These are phyloP conservation scores for Paramecium primaurelia DNA, from an alignment of 73 alveolate genomes.

Conservation along the genomic window DNA sequence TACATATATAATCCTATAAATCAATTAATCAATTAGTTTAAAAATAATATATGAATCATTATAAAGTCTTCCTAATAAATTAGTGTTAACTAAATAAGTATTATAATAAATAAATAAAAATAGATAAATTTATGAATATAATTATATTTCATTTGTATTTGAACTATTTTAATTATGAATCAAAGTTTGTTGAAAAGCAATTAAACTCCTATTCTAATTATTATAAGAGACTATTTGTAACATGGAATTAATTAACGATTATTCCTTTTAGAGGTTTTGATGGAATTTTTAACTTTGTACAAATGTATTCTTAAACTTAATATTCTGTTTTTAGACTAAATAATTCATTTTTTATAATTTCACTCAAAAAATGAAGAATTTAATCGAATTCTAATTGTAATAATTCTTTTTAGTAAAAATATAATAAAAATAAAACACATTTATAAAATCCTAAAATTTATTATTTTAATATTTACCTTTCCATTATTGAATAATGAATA, in stretches of 20 bases:
- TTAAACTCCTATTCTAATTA: neutral
- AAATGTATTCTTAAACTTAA: neutral
- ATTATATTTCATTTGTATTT: neutral
- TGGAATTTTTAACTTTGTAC: neutral
- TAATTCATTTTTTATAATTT: slow-evolving; percentile 41
- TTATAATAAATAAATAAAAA: neutral
- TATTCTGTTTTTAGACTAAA: neutral
- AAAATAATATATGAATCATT: too few relatives aligned
- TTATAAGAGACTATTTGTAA: neutral
- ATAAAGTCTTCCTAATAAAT: too few relatives aligned
- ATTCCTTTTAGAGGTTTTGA: neutral
- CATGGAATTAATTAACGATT: neutral
- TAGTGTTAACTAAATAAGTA: neutral
- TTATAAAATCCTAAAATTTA: slow-evolving; percentile 30
- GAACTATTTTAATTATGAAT: neutral
- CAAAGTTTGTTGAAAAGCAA: slow-evolving; percentile 30
- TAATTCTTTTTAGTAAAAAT: neutral
- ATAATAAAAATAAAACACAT: neutral
- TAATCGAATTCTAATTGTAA: slow-evolving; percentile 52
- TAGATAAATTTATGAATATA: neutral
- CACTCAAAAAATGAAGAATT: slow-evolving; percentile 40
- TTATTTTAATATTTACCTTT: slow-evolving; percentile 39
- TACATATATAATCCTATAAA: too few relatives aligned
- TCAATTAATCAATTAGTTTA: too few relatives aligned
- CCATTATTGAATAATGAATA: slow-evolving; percentile 67